A percentile compares a stretch with the other conserved stretches of the same genome.
These are phyloP conservation scores for Ceratocystis albifundus DNA, from an alignment of 2,329 filamentous ascomycete genomes.

Conservation along the genomic window DNA sequence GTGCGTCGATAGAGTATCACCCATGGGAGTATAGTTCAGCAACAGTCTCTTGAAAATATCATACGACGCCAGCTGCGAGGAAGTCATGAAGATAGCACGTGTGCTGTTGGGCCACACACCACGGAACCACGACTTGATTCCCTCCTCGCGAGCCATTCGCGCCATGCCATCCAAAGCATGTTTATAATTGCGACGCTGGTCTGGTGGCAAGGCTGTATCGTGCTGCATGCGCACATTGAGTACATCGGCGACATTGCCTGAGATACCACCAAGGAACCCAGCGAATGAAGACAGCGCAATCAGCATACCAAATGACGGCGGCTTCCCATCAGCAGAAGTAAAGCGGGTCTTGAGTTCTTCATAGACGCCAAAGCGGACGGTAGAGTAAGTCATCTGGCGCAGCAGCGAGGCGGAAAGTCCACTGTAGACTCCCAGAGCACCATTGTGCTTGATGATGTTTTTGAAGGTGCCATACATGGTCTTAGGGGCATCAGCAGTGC, in stretches of 20 bases:
- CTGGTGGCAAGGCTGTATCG: conserved; percentile 61
- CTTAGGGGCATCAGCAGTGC: conserved; percentile 59
- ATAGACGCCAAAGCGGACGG: conserved; percentile 91
- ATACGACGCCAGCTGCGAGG: conserved; percentile 71
- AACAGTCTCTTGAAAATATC: conserved; percentile 67
- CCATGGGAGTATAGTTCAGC: conserved; percentile 53
- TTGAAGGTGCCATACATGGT: conserved; percentile 77
- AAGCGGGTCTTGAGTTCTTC: conserved; percentile 69
- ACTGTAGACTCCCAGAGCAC: conserved; percentile 70
- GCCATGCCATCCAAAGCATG: conserved; percentile 77
- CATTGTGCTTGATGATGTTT: conserved; percentile 66
- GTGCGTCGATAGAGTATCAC: conserved; percentile 62
- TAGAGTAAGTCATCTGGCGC: conserved; percentile 91
- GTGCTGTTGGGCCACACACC: conserved; percentile 75
- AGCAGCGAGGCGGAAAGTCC: conserved; percentile 87
- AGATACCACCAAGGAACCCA: conserved; percentile 77
- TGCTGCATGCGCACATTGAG: conserved; percentile 98
- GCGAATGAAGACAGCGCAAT: conserved; percentile 72
- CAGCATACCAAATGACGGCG: conserved; percentile 62
- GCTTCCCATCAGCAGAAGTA: conserved; percentile 38
- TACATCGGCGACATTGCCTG: conserved; percentile 90
- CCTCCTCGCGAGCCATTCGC: conserved; percentile 80
- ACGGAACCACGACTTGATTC: conserved; percentile 62
- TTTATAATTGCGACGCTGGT: conserved; percentile 73
- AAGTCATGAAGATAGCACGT: conserved; percentile 78